Conservation (phyloP, 2,329 filamentous ascomycete genomes). For the Epichloe coenophiala region DNA sequence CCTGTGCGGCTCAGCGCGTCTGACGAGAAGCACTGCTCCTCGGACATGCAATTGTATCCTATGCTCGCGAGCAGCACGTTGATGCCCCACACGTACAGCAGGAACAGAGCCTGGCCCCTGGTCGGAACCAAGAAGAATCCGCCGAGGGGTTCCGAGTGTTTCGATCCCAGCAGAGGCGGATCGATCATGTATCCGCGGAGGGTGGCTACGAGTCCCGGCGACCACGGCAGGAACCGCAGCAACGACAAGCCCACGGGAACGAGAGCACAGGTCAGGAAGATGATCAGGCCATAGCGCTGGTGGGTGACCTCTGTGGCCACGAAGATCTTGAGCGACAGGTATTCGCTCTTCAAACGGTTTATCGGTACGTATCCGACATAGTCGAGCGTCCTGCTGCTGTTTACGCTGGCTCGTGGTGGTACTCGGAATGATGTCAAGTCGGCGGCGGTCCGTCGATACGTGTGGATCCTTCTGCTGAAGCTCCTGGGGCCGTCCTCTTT, state of each 20-base stretch:
- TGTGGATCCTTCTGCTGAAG: neutral
- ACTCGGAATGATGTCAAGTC: neutral
- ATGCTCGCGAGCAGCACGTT: neutral
- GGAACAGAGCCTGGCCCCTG: conserved; percentile 8
- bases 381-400: conserved; percentile 3
- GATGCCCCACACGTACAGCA: neutral
- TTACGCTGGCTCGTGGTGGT: neutral
- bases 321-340: conserved; percentile 1
- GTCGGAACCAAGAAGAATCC: conserved; percentile 12
- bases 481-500: neutral
- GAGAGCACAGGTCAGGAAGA: conserved; percentile 11
- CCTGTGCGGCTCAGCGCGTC: neutral
- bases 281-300: conserved; percentile 12
- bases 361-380: conserved; percentile 5
- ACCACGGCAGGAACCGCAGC: conserved; percentile 17
- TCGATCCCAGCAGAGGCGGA: conserved; percentile 11
- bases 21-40: neutral
- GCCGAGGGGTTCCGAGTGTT: conserved; percentile 9
- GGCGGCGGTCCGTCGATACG: neutral
- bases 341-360: conserved; percentile 3
- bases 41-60: neutral
- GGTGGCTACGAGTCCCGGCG: conserved; percentile 3
- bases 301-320: conserved; percentile 6
- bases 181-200: conserved; percentile 12
- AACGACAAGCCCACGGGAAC: conserved; percentile 17